Conservation (phyloP, 371 early-diverging fungal genomes). For the Sporodiniella umbellata region DNA sequence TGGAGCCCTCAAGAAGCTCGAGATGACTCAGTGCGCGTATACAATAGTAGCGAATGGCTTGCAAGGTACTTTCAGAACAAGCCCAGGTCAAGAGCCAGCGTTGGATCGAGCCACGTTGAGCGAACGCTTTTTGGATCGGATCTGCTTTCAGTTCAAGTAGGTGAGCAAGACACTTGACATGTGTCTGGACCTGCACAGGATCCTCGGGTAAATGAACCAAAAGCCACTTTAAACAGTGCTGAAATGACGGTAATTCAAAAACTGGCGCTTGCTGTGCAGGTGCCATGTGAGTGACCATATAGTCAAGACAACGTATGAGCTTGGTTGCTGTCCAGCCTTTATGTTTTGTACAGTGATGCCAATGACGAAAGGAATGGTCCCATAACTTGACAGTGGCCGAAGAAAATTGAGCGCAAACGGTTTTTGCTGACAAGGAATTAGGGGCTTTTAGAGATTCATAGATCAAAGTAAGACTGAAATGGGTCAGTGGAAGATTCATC, state of each 20-base stretch:
- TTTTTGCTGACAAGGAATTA: background rate
- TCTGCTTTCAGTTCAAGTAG: too few species aligned
- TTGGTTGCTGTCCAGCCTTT: conserved; percentile 10
- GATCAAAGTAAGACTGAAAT: conserved; percentile 6
- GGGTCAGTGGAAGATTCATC: background rate
- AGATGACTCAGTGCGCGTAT: conserved; percentile 1
- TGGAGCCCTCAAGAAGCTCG: background rate
- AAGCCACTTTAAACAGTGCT: conserved; percentile 2
- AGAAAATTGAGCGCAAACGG: background rate
- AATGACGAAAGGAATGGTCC: conserved; percentile 8
- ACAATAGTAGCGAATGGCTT: conserved; percentile 1
- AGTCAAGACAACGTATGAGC: conserved; percentile 17
- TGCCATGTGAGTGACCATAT: background rate
- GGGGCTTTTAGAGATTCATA: conserved; percentile 8
- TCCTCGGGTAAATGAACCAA: background rate
- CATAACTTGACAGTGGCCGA: conserved; percentile 8
- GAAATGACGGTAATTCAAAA: conserved; percentile 5
- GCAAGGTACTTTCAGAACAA: background rate
- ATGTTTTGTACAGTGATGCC: conserved; percentile 4
- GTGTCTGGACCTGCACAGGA: background rate
- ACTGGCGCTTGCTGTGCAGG: background rate
- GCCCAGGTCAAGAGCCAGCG: too few species aligned
- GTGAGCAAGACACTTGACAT: conserved; percentile 3
- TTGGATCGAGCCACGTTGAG: too few species aligned
- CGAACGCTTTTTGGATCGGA: too few species aligned